These are phyloP conservation scores for Cutaneotrichosporon sp. DNA, from an alignment of 1,284 basidiomycete genomes.

Conservation along the genomic window DNA sequence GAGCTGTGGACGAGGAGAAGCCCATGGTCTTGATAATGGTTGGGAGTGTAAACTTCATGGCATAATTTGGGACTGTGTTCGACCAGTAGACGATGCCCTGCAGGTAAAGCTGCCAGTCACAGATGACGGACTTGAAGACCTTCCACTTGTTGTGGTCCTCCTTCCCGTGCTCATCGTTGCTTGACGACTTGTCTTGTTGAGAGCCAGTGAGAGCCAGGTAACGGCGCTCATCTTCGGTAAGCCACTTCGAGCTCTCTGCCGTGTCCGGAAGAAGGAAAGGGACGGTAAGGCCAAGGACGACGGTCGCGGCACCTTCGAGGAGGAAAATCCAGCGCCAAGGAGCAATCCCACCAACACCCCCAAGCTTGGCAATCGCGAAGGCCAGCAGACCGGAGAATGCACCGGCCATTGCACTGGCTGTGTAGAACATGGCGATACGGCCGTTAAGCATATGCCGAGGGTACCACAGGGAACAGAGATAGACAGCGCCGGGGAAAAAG, in stretches of 20 bases:
- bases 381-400: slow-evolving; percentile 34
- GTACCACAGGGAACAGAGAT: slow-evolving; percentile 13
- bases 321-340: slow-evolving; percentile 34
- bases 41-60: slow-evolving; percentile 22
- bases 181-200: slow-evolving; percentile 3
- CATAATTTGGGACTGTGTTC: slow-evolving; percentile 11
- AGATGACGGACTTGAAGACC: slow-evolving; percentile 4
- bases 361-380: slow-evolving; percentile 31
- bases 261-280: slow-evolving; percentile 11
- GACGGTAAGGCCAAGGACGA: slow-evolving; percentile 2
- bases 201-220: neutral
- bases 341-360: slow-evolving; percentile 23
- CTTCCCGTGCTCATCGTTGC: neutral
- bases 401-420: slow-evolving; percentile 13
- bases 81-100: slow-evolving; percentile 10
- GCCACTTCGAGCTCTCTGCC: slow-evolving; percentile 1
- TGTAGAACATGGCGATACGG: slow-evolving; percentile 14
- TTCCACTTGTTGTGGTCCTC: neutral
- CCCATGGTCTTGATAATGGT: slow-evolving; percentile 25
- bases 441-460: slow-evolving; percentile 36
- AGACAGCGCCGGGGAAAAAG: slow-evolving; percentile 31
- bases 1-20: slow-evolving; percentile 22
- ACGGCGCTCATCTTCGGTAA: slow-evolving; percentile 9
- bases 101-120: slow-evolving; percentile 12
- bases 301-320: slow-evolving; percentile 8